phyloP scores from a whole-genome alignment of 257 asterid species.

The Capsicum pubescens region DNA sequence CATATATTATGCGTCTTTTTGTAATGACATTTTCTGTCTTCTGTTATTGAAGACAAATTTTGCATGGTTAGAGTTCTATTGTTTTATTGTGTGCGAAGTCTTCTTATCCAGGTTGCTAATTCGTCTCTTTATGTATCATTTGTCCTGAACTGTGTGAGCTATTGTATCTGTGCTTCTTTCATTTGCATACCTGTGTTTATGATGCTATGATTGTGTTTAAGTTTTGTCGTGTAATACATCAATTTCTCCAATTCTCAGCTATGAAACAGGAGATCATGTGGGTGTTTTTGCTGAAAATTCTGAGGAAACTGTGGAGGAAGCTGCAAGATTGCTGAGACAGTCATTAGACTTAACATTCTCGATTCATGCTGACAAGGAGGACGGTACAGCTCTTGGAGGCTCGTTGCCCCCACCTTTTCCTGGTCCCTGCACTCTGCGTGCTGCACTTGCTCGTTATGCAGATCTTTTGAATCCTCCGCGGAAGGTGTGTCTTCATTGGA shows the following conservation, averaged over 20 bases:
- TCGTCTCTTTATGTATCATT: background rate
- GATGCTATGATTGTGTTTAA: background rate
- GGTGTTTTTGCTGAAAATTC: conserved; percentile 75
- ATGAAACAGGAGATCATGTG: conserved; percentile 85
- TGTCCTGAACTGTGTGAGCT: conserved; percentile 13
- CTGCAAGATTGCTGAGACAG: conserved; percentile 61
- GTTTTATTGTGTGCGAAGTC: background rate
- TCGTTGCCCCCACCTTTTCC: conserved; percentile 76
- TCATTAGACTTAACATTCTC: conserved; percentile 64
- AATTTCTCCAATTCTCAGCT: conserved; percentile 44
- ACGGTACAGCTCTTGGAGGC: conserved; percentile 68
- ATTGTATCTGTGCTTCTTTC: conserved; percentile 19
- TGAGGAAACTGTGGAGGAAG: conserved; percentile 68
- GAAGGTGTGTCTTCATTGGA: conserved; percentile 45
- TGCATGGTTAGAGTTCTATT: conserved; percentile 3
- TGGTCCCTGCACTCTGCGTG: conserved; percentile 72
- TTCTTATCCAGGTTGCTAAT: conserved; percentile 11
- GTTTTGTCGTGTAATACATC: conserved; percentile 8
- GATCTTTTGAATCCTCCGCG: conserved; percentile 78
- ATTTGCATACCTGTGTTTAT: background rate
- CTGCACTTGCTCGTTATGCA: conserved; percentile 69
- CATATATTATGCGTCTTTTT: background rate
- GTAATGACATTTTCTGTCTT: background rate
- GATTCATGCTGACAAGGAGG: conserved; percentile 65
- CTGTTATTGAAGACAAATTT: conserved; percentile 20